phyloP scores from a whole-genome alignment of 106 monocot species.

The Dendrobium nobile region DNA sequence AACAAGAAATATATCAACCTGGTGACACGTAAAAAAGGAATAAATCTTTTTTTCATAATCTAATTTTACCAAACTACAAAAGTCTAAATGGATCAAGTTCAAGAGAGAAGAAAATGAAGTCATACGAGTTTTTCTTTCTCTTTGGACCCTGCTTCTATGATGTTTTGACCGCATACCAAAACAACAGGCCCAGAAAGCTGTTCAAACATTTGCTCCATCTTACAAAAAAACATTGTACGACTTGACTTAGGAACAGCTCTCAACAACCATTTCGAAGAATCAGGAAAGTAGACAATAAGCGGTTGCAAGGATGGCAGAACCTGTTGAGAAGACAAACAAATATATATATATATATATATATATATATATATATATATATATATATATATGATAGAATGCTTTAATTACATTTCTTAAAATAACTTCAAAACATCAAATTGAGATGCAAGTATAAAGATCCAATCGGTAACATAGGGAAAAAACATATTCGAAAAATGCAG shows the following conservation, averaged over 20 bases:
- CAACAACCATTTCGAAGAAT: constrained; percentile 68
- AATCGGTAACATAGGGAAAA: neutral
- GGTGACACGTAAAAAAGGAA: neutral
- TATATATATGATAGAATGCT: constrained; percentile 22
- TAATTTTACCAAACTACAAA: neutral
- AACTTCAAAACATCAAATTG: neutral
- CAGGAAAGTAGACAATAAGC: constrained; percentile 83
- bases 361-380: no score
- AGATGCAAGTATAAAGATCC: neutral
- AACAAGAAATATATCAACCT: neutral
- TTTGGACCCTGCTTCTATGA: constrained; percentile 51
- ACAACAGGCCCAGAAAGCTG: constrained; percentile 63
- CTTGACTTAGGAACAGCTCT: constrained; percentile 63
- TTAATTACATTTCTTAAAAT: neutral
- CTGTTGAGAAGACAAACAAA: constrained; percentile 23
- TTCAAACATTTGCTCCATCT: constrained; percentile 73
- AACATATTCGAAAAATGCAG: neutral
- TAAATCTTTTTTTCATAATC: neutral
- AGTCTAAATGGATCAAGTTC: neutral
- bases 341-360: no score
- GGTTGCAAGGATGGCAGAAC: constrained; percentile 64
- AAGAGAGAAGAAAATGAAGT: neutral
- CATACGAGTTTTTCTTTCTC: constrained; percentile 78
- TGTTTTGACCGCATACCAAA: constrained; percentile 80
- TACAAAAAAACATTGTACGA: constrained; percentile 57